Percentiles rank a stretch among this genome's conserved stretches.
phyloP scores from a whole-genome alignment of 768 basidiomycete genomes.

The Trametes sanguinea region DNA sequence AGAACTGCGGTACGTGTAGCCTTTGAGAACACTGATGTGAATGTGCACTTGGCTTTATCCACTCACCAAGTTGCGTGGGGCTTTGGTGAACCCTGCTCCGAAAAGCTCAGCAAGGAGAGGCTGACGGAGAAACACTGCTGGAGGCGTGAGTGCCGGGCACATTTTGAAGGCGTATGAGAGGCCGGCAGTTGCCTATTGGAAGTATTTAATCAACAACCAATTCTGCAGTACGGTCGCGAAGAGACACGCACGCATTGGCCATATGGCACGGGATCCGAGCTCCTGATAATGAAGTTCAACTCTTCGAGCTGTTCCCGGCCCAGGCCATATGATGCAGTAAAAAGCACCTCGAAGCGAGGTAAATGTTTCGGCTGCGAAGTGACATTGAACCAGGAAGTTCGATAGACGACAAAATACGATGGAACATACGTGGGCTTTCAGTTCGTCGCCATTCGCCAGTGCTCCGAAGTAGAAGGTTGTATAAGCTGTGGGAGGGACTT shows the following conservation, averaged over 20 bases:
- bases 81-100: slow-evolving; percentile 83
- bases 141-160: slow-evolving; percentile 48
- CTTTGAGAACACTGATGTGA: too few species aligned
- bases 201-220: slow-evolving; percentile 5
- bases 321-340: slow-evolving; percentile 76
- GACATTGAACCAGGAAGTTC: neutral
- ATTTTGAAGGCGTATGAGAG: slow-evolving; percentile 61
- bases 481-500: slow-evolving; percentile 64
- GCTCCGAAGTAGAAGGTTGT: slow-evolving; percentile 84
- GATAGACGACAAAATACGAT: neutral
- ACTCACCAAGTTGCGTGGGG: slow-evolving; percentile 53
- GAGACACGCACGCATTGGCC: slow-evolving; percentile 25
- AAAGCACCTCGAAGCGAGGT: slow-evolving; percentile 74
- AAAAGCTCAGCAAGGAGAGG: slow-evolving; percentile 75
- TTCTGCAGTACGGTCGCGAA: neutral
- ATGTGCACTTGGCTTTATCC: too few species aligned
- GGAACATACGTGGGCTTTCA: slow-evolving; percentile 41
- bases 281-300: slow-evolving; percentile 66
- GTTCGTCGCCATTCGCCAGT: slow-evolving; percentile 50
- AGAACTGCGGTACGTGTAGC: slow-evolving; percentile 50
- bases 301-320: slow-evolving; percentile 67
- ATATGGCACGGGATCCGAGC: slow-evolving; percentile 41
- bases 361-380: slow-evolving; percentile 39
- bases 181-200: neutral
- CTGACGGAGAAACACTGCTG: slow-evolving; percentile 54